Evolutionary conservation across 1,139 yeast genomes (phyloP).

Genomic region (Suhomyces taliae): DNA sequence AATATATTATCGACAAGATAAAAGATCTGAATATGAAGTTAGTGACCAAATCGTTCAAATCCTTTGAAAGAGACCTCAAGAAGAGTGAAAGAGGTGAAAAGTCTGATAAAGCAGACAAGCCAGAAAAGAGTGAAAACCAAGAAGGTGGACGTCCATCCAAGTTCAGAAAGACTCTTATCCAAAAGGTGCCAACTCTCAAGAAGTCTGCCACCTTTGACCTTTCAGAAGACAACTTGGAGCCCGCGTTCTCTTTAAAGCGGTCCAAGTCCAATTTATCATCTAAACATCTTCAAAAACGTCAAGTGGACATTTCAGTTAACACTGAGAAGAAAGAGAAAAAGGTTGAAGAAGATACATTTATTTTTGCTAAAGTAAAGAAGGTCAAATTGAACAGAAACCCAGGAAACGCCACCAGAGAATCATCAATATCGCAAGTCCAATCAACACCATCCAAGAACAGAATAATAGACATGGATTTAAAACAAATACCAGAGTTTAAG

Average conservation of each 20-base stretch:
- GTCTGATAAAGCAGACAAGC: neutral
- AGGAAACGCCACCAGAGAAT: neutral
- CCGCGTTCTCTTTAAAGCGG: conserved; percentile 36
- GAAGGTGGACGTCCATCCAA: conserved; percentile 13
- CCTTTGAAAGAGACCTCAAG: conserved; percentile 13
- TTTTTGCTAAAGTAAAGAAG: conserved; percentile 32
- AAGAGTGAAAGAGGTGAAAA: neutral
- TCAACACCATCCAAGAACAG: conserved; percentile 26
- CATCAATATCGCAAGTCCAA: conserved; percentile 20
- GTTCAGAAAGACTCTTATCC: conserved; percentile 20
- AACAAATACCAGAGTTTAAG: neutral
- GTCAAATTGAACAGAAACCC: conserved; percentile 11
- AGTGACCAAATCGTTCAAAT: conserved; percentile 13
- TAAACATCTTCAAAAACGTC: conserved; percentile 43
- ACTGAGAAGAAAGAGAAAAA: neutral
- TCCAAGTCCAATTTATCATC: conserved; percentile 47
- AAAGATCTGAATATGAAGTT: conserved; percentile 48
- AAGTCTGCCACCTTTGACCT: conserved; percentile 15
- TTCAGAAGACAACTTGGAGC: conserved; percentile 25
- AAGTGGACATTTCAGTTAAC: conserved; percentile 43
- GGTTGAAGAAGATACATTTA: conserved; percentile 14
- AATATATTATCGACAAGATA: conserved; percentile 48
- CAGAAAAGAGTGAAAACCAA: neutral
- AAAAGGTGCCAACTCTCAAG: conserved; percentile 20
- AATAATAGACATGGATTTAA: conserved; percentile 3